phyloP scores from a whole-genome alignment of 1,284 basidiomycete species.

The Ustanciosporium gigantosporum region DNA sequence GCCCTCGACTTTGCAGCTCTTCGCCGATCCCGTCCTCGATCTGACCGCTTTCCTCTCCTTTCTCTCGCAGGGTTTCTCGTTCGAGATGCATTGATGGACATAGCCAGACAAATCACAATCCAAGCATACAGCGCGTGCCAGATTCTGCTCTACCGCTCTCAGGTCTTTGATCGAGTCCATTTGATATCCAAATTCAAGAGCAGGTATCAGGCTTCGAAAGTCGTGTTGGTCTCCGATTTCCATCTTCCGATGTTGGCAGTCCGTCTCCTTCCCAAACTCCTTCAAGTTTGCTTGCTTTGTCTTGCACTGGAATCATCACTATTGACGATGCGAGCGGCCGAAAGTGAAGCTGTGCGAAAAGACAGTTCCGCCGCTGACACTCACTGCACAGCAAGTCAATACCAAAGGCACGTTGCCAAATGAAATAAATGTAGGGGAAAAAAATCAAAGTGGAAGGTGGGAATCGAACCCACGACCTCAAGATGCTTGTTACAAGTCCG shows the following conservation, averaged over 20 bases:
- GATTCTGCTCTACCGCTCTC: too few relatives aligned
- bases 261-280: background rate
- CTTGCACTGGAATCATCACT: conserved; percentile 77
- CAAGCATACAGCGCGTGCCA: too few relatives aligned
- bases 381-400: too few relatives aligned
- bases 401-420: too few relatives aligned
- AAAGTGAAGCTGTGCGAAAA: background rate
- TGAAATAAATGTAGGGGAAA: background rate
- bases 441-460: conserved; percentile 42
- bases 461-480: conserved; percentile 51
- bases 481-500: conserved; percentile 20
- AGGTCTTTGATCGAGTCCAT: too few relatives aligned
- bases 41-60: background rate
- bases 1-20: background rate
- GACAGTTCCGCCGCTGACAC: conserved; percentile 6
- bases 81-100: conserved; percentile 34
- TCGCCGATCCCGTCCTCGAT: background rate
- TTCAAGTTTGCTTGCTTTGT: conserved; percentile 70
- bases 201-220: too few relatives aligned
- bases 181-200: too few relatives aligned
- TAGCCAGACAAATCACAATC: too few relatives aligned
- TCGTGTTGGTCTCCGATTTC: too few relatives aligned
- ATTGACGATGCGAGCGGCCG: conserved; percentile 15
- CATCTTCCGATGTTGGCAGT: too few relatives aligned
- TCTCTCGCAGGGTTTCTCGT: conserved; percentile 17